Evolutionary conservation across 768 basidiomycete species (phyloP), one percentile per base, ranked within the genome.

Genomic region (Mycena maculata): DNA sequence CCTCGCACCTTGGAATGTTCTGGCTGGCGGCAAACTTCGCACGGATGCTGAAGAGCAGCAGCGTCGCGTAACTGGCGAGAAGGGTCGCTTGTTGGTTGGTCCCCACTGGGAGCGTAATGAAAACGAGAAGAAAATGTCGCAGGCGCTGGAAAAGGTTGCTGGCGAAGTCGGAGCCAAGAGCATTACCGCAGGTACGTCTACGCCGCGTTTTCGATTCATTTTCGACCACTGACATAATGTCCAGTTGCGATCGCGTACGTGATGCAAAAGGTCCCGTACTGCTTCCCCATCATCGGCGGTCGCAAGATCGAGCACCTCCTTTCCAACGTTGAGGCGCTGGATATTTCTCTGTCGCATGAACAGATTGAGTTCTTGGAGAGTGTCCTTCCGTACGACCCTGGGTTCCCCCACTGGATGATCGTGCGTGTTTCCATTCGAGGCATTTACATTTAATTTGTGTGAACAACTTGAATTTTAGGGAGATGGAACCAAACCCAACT

Each of bases 181-280:
- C 47, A 76, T 83, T 69, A 75, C 76, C 8, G 73, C 80, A 7
- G 78, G 80, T 81, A 30, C 27, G 28, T 31, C 20, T 41, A 7
- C 33, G 13, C 33, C 45, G 22, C 23, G 6, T 27, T 3, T 4
- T 13, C 25, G 11, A 28, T 20, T 16, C 4, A 13, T 15, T 49
- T 49, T 15, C 2, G 6, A 31, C 15, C 16, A 15, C 44, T 36
- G 44, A 47, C 30, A 2, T 20, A 45, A 22, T 10, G 15, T 15
- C 47, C 16, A 68, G 82, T 84, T 12, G 84, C 83, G 12, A 80
- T 85, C 62, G 80, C 81, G 18, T 84, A 83, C 48, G 71, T 85
- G 38, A 76, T 86, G 76, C 81, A 82, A 48, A 86, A 85, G 33
- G 56, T 45, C 3, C 64, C 64, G 12, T 59, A 65, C 57, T 52